These are phyloP conservation scores for Arctostaphylos glauca DNA, from an alignment of 148 eudicot genomes.

Conservation along the genomic window DNA sequence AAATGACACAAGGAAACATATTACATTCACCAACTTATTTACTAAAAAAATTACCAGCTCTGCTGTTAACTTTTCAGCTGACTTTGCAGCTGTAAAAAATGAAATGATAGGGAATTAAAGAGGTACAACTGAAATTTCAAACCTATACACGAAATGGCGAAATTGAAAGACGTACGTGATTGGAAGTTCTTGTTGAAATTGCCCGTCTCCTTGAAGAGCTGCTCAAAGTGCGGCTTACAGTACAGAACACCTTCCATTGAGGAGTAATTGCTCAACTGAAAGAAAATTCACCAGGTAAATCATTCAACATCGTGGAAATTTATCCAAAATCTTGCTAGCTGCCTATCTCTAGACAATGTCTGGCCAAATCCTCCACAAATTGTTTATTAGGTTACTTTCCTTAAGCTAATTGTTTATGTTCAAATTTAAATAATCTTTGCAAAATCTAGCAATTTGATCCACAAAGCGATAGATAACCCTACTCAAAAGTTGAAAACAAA, in stretches of 20 bases:
- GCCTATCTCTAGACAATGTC: neutral
- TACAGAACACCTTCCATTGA: conserved; percentile 91
- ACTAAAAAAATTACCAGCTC: conserved; percentile 56
- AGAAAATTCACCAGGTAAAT: conserved; percentile 16
- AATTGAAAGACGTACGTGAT: conserved; percentile 50
- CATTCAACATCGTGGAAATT: neutral
- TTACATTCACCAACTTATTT: neutral
- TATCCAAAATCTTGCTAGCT: neutral
- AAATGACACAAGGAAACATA: neutral
- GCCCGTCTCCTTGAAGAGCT: conserved; percentile 91
- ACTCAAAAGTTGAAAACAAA: neutral
- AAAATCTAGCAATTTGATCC: neutral
- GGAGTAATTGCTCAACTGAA: conserved; percentile 78
- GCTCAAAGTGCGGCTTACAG: conserved; percentile 98
- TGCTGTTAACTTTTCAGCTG: conserved; percentile 62
- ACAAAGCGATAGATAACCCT: neutral
- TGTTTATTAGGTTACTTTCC: too few relatives aligned
- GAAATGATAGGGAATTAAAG: conserved; percentile 12
- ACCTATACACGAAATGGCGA: neutral
- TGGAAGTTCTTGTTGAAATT: conserved; percentile 86
- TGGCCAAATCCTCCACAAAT: conserved; percentile 4
- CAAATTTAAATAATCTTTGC: neutral
- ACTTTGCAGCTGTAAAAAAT: conserved; percentile 58
- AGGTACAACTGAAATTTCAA: neutral
- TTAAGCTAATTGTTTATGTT: too few relatives aligned